Conservation (phyloP, 148 eudicot species). For the Salicornia ramosissima region DNA sequence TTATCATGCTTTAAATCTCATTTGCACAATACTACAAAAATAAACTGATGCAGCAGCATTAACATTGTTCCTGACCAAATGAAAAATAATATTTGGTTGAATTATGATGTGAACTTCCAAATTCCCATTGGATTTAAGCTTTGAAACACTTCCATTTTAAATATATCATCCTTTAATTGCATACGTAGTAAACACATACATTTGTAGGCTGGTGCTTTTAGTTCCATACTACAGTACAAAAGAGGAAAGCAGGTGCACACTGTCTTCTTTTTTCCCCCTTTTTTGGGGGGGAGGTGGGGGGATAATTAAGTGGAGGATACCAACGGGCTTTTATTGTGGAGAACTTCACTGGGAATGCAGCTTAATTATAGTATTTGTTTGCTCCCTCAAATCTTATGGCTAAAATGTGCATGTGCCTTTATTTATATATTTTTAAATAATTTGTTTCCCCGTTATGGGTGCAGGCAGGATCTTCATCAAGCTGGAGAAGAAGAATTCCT, state of each 20-base stretch:
- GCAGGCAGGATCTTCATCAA: slow-evolving; percentile 79
- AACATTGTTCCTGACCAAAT: not conserved
- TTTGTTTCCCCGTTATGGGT: too few relatives aligned
- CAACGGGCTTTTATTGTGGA: slow-evolving; percentile 2
- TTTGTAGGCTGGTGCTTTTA: not conserved
- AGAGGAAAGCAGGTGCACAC: not conserved
- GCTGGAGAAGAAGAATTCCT: slow-evolving; percentile 83
- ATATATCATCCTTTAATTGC: not conserved
- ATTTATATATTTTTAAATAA: too few relatives aligned
- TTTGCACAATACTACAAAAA: not conserved
- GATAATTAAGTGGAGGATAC: not conserved
- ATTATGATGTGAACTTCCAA: too few relatives aligned
- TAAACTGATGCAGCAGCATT: not conserved
- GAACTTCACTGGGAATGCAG: not conserved
- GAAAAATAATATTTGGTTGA: not conserved
- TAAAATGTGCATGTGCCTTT: slow-evolving; percentile 6
- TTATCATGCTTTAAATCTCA: not conserved
- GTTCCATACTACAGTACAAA: not conserved
- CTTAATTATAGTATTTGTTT: not conserved
- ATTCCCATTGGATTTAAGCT: too few relatives aligned
- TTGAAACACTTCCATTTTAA: too few relatives aligned
- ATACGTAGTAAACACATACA: not conserved
- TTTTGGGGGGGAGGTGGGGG: too few relatives aligned
- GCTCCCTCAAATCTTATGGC: not conserved
- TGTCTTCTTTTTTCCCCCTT: not conserved